Base-by-base conservation (phyloP, 306 rosid species). In the Cucurbita ficifolia region DNA sequence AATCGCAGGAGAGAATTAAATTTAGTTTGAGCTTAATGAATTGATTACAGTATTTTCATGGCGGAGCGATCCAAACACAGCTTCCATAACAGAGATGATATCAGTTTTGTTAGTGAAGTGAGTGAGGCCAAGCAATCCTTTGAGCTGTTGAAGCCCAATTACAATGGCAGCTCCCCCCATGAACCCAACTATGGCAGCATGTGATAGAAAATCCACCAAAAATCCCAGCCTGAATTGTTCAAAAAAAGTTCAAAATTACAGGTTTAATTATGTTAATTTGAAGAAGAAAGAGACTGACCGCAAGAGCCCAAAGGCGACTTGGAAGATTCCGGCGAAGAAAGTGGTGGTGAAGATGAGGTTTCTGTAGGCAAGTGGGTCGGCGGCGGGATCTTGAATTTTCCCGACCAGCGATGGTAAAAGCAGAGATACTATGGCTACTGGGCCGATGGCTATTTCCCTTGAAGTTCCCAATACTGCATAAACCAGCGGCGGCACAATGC, bases 401-500 rank as follows among this genome's bases (percentile, higher is more conserved):
- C 79, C 81, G 10, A 88, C 70, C 98, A 92, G 88, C 6, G 98
- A 86, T 5, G 90, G 88, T 74, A 92, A 69, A 53, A 90, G 86
- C 70, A 90, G 68, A 0, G 98, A 92, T 50, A 90, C 93, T 68
- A 92, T 92, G 0, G 98, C 96, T 22, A 92, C 98, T 1, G 98
- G 96, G 61, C 96, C 98, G 63, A 92, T 83, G 35, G 98, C 96
- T 63, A 88, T 83, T 74, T 92, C 90, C 76, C 93, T 84, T 0
- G 98, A 90, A 16, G 83, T 88, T 74, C 98, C 98, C 93, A 90
- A 87, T n/a, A 87, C 84, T 72, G 96, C 92, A 63, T 92, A 92
- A 62, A 92, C 83, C 13, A 92, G 84, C 2, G 98, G 98, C 53
- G 98, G 98, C 11, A 92, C 96, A 52, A 92, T 87, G 77, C 96